A percentile compares a stretch with the other conserved stretches of the same genome.
These are phyloP conservation scores for Gaeumannomyces tritici DNA, from an alignment of 2,329 filamentous ascomycete genomes.

Conservation along the genomic window DNA sequence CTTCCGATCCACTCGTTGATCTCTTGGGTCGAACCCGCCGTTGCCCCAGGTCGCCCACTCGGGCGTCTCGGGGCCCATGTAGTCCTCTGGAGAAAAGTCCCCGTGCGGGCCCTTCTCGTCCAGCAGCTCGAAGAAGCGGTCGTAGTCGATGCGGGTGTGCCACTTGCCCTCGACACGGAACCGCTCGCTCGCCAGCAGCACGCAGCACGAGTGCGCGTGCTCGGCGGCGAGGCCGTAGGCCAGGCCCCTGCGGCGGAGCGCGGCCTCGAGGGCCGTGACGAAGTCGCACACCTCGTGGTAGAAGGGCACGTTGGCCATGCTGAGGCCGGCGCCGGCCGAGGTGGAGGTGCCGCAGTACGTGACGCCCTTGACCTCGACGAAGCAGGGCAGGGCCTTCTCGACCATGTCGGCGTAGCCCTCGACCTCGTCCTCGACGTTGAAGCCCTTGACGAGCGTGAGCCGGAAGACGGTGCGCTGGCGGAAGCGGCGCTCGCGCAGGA, in stretches of 20 bases:
- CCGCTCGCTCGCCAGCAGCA: conserved; percentile 71
- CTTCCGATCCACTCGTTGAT: conserved; percentile 80
- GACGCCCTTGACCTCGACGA: conserved; percentile 93
- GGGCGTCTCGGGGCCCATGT: conserved; percentile 74
- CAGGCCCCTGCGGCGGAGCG: conserved; percentile 60
- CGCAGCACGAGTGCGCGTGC: conserved; percentile 90
- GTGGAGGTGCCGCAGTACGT: conserved; percentile 92
- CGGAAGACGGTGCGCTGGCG: conserved; percentile 89
- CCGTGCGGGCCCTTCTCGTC: conserved; percentile 57
- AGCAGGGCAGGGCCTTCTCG: conserved; percentile 76
- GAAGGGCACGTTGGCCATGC: conserved; percentile 96
- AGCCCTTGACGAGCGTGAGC: conserved; percentile 91
- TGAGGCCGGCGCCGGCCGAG: conserved; percentile 73
- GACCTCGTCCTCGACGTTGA: conserved; percentile 92
- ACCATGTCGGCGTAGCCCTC: conserved; percentile 85
- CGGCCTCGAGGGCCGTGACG: conserved; percentile 62
- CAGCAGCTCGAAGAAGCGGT: conserved; percentile 75
- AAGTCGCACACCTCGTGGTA: conserved; percentile 85
- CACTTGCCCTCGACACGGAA: conserved; percentile 72
- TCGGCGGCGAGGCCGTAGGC: conserved; percentile 88
- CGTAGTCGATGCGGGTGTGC: conserved; percentile 89
- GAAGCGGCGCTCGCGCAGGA: conserved; percentile 73
- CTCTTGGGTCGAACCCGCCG: conserved; percentile 86
- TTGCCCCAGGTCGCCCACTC: conserved; percentile 95
- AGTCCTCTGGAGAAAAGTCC: conserved; percentile 80